Percentiles rank a stretch among this genome's conserved stretches.
These are phyloP conservation scores for Paraconiothyrium sp. DNA, from an alignment of 2,329 filamentous ascomycete species.

Conservation along the genomic window DNA sequence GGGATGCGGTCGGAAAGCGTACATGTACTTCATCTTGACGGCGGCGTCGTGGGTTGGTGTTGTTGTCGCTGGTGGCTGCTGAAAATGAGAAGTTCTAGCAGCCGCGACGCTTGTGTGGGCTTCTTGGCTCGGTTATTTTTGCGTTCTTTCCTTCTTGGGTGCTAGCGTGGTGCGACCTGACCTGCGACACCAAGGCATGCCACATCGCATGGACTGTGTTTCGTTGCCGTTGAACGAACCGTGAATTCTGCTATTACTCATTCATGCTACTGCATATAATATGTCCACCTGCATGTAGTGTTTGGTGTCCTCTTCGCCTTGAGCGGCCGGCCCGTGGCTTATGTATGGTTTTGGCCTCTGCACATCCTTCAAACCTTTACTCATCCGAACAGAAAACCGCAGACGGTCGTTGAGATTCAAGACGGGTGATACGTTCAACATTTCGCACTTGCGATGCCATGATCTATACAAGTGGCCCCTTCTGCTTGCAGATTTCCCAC, in stretches of 20 bases:
- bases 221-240: too few species aligned
- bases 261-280: too few species aligned
- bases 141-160: not conserved
- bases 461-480: not conserved
- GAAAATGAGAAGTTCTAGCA: constrained; percentile 18
- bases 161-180: not conserved
- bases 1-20: constrained; percentile 34
- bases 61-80: constrained; percentile 36
- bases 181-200: not conserved
- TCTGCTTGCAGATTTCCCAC: not conserved
- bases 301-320: too few species aligned
- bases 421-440: not conserved
- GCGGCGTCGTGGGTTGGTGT: constrained; percentile 49
- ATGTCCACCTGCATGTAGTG: too few species aligned
- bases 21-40: constrained; percentile 97
- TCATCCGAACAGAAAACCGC: too few species aligned
- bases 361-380: too few species aligned
- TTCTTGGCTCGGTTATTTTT: constrained; percentile 9
- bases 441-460: not conserved
- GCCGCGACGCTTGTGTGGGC: not conserved
- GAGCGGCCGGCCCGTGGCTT: too few species aligned
- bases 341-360: too few species aligned
- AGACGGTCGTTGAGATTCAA: too few species aligned
- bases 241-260: too few species aligned
- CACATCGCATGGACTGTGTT: not conserved